Evolutionary conservation across 768 basidiomycete genomes (phyloP).

Genomic region (Nidularia pulvinata): DNA sequence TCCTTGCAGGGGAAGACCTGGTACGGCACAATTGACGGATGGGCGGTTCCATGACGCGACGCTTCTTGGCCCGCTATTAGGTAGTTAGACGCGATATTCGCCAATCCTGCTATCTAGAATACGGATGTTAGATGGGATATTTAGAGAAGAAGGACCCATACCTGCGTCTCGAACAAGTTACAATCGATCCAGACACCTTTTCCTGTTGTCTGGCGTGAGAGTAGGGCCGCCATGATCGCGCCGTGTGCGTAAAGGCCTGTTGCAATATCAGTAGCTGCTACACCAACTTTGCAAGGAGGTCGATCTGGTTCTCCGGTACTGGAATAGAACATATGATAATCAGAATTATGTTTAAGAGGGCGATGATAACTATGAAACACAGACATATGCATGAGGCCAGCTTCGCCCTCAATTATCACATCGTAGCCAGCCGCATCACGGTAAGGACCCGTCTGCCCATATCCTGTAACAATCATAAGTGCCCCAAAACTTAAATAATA

Average conservation of each 20-base stretch:
- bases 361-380: too few species aligned
- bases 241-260: slow-evolving; percentile 91
- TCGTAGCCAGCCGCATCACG: slow-evolving; percentile 85
- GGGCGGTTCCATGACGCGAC: slow-evolving; percentile 86
- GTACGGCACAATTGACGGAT: slow-evolving; percentile 94
- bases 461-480: slow-evolving; percentile 18
- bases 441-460: slow-evolving; percentile 87
- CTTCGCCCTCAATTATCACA: slow-evolving; percentile 86
- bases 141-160: slow-evolving; percentile 21
- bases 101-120: slow-evolving; percentile 80
- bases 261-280: slow-evolving; percentile 89
- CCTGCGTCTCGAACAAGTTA: slow-evolving; percentile 92
- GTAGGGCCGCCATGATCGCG: slow-evolving; percentile 87
- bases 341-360: too few species aligned
- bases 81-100: slow-evolving; percentile 93
- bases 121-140: not conserved
- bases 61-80: slow-evolving; percentile 86
- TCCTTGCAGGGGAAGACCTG: slow-evolving; percentile 88
- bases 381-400: slow-evolving; percentile 93
- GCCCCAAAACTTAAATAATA: slow-evolving; percentile 8
- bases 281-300: slow-evolving; percentile 92
- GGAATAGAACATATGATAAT: slow-evolving; percentile 1
- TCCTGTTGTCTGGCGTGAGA: slow-evolving; percentile 83
- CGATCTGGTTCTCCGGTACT: slow-evolving; percentile 91
- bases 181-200: slow-evolving; percentile 91